Evolutionary conservation across 225 moss, liverwort and hornwort species (phyloP), one percentile per base, ranked within the genome.

Genomic region (Sphagnum tenellum): DNA sequence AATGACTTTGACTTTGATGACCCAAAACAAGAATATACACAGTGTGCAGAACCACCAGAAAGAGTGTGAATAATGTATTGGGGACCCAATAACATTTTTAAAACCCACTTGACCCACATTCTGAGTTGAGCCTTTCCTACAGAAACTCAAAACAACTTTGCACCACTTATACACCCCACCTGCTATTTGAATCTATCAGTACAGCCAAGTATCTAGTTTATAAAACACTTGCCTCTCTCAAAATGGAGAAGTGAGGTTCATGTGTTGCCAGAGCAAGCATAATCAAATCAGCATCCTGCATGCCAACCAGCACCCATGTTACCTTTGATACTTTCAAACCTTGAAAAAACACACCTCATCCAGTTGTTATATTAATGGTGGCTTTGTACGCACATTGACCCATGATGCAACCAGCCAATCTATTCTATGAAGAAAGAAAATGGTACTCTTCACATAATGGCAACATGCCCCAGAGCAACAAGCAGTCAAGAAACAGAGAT

Each of bases 201-300:
- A 12, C 12, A 12, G 46, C 8, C n/a, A 29, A 48, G 53, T 45
- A 44, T 62, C 29, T 46, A 60, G 51, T 9, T 56, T 49, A 5
- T 57, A 44, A 13, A 54, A 66, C 29, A 29, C 29, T 29, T 69
- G 87, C 96, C 96, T 98, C 96, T 75, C 96, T 83, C 70, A 98
- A 66, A 71, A 98, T 98, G 12, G 96, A 93, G 60, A 98, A 98
- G 73, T 98, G 96, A 56, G 81, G 79, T 75, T 98, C 96, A 73
- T 98, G 96, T n/a, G 93, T 98, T 70, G 96, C 96, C 76, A 98
- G 73, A 5, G 96, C 96, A 74, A 98, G 77, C 96, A 98, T 98
- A 58, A 98, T 98, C 60, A 98, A 70, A 78, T 93, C 93, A 52
- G 96, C 96, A 84, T 98, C 96, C 96, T 98, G 89, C 66, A 76